Evolutionary conservation across 2,329 filamentous ascomycete genomes (phyloP).

Genomic region (Phialophora expanda): DNA sequence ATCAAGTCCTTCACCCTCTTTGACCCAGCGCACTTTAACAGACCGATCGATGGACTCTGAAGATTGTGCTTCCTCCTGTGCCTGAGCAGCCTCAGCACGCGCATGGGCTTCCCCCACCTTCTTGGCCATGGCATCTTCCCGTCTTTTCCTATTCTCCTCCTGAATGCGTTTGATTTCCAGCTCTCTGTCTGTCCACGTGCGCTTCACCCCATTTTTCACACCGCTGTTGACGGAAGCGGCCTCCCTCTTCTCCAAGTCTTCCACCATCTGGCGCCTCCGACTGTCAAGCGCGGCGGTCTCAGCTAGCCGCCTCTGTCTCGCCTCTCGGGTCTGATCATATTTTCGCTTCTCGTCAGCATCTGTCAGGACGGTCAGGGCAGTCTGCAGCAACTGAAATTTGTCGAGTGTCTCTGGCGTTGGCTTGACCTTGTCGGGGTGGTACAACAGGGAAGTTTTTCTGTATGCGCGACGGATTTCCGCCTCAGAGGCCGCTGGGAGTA

Average conservation of each 20-base stretch:
- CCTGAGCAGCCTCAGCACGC: conserved; percentile 42
- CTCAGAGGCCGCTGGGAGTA: conserved; percentile 66
- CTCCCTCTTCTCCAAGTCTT: conserved; percentile 79
- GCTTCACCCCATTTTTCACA: conserved; percentile 58
- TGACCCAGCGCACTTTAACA: conserved; percentile 62
- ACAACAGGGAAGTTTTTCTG: conserved; percentile 82
- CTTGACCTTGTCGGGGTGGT: conserved; percentile 90
- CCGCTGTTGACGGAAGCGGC: conserved; percentile 42
- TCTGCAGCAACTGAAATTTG: conserved; percentile 83
- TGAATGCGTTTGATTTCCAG: conserved; percentile 60
- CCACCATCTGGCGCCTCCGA: conserved; percentile 75
- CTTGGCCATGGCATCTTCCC: conserved; percentile 52
- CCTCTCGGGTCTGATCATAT: conserved; percentile 78
- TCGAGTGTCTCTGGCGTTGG: conserved; percentile 70
- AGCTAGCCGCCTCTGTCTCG: conserved; percentile 70
- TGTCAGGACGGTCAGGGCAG: conserved; percentile 82
- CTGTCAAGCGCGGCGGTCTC: conserved; percentile 76
- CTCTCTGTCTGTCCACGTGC: conserved; percentile 60
- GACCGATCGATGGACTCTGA: conserved; percentile 56
- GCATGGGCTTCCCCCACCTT: conserved; percentile 50
- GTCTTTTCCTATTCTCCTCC: conserved; percentile 58
- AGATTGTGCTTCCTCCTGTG: conserved; percentile 26
- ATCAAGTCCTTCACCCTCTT: conserved; percentile 53
- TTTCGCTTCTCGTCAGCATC: conserved; percentile 71
- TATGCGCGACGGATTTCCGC: conserved; percentile 83